A percentile compares a stretch with the other conserved stretches of the same genome.
Conservation (phyloP, 441 rosid species). For the Manihot esculenta region DNA sequence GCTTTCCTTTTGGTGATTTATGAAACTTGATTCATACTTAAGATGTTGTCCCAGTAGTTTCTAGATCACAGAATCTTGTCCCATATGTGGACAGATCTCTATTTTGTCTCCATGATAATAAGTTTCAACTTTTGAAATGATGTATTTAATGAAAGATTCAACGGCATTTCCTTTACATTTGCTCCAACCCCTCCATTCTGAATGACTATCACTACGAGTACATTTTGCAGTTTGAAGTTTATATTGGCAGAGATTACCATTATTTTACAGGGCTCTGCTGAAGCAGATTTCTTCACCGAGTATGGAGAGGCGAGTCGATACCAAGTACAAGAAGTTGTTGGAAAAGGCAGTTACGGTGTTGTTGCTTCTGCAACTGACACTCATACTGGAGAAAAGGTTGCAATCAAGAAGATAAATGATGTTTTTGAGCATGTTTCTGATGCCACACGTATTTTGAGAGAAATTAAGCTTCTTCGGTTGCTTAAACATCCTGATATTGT, state of each 20-base stretch:
- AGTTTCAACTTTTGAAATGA: background rate
- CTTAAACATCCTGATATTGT: constrained; percentile 94
- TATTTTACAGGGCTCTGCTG: constrained; percentile 49
- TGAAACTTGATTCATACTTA: background rate
- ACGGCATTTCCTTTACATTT: background rate
- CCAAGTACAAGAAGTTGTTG: constrained; percentile 85
- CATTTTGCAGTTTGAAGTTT: constrained; percentile 2
- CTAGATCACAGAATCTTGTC: background rate
- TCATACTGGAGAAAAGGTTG: constrained; percentile 85
- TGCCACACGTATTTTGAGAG: constrained; percentile 91
- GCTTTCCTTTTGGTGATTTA: background rate
- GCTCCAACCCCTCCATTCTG: too few relatives aligned
- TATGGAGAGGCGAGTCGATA: constrained; percentile 94
- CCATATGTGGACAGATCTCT: background rate
- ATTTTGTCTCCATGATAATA: background rate
- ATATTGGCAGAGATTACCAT: background rate
- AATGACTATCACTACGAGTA: background rate
- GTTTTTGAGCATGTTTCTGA: constrained; percentile 98
- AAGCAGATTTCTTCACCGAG: constrained; percentile 89
- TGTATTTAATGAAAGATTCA: background rate
- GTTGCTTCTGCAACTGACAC: constrained; percentile 88
- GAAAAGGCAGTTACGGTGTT: constrained; percentile 98
- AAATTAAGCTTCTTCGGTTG: constrained; percentile 84
- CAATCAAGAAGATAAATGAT: constrained; percentile 93
- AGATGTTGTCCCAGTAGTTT: background rate